Conservation (phyloP, 176 grass and related monocot genomes). For the Tillandsia leiboldiana region DNA sequence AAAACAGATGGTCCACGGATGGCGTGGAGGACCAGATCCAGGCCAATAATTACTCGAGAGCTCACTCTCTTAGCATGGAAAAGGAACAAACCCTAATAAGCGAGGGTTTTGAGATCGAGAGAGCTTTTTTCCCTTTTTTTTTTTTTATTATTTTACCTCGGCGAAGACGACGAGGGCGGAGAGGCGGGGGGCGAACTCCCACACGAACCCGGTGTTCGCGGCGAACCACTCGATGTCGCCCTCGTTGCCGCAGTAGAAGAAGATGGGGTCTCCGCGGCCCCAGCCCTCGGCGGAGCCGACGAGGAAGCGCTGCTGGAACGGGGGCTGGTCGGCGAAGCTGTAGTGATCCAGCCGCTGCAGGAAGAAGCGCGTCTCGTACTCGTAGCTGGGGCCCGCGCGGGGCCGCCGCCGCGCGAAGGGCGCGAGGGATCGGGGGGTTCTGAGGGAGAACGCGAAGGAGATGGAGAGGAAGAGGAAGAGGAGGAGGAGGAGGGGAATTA, state of each 20-base stretch:
- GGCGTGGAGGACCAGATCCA: too few species aligned
- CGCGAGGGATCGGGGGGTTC: constrained; percentile 15
- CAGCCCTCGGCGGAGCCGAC: constrained; percentile 35
- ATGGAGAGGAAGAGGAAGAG: constrained; percentile 9
- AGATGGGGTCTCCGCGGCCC: constrained; percentile 53
- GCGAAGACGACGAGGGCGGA: constrained; percentile 90
- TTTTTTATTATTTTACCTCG: constrained; percentile 31
- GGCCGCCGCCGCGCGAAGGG: constrained; percentile 14
- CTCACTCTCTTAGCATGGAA: too few species aligned
- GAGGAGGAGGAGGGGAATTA: neutral
- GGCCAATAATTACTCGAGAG: too few species aligned
- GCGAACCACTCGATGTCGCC: constrained; percentile 95
- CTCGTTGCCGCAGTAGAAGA: constrained; percentile 99
- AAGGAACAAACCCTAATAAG: too few species aligned
- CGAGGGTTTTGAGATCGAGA: too few species aligned
- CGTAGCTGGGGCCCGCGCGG: constrained; percentile 5
- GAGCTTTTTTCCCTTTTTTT: too few species aligned
- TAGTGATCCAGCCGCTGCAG: constrained; percentile 88
- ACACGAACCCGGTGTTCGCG: constrained; percentile 82
- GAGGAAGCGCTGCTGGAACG: constrained; percentile 75
- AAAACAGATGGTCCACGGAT: too few species aligned
- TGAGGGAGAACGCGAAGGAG: neutral
- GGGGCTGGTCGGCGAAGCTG: constrained; percentile 53
- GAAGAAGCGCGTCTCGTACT: constrained; percentile 72
- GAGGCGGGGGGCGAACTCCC: constrained; percentile 81